phyloP scores from a whole-genome alignment of 306 rosid species.

The Gleditsia sinensis region DNA sequence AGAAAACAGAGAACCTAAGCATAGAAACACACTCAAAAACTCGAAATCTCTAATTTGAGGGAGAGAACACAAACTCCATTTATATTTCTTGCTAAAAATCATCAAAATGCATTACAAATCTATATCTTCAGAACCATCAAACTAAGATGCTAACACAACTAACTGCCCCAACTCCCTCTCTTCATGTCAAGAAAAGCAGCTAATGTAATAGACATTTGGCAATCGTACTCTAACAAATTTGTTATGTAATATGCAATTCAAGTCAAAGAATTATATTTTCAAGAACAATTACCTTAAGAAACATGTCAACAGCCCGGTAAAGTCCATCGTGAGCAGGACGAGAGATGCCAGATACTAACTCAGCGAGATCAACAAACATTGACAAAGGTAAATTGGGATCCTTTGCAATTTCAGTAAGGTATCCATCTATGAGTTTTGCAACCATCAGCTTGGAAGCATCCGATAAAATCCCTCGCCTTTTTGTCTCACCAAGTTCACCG shows the following conservation, averaged over 20 bases:
- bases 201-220: neutral
- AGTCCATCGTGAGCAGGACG: constrained; percentile 89
- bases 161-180: too few relatives aligned
- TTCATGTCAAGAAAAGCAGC: neutral
- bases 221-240: constrained; percentile 4
- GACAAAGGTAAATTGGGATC: constrained; percentile 71
- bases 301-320: constrained; percentile 90
- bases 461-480: constrained; percentile 73
- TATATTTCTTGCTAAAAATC: too few relatives aligned
- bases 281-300: constrained; percentile 72
- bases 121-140: too few relatives aligned
- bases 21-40: too few relatives aligned
- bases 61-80: too few relatives aligned
- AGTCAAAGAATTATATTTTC: constrained; percentile 11
- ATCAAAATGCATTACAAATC: too few relatives aligned
- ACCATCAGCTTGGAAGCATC: constrained; percentile 97
- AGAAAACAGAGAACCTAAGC: too few relatives aligned
- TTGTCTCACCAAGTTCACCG: constrained; percentile 50
- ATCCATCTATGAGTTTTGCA: constrained; percentile 82
- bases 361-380: constrained; percentile 75
- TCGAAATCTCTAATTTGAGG: too few relatives aligned
- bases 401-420: constrained; percentile 85
- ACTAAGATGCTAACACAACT: too few relatives aligned
- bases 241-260: constrained; percentile 6
- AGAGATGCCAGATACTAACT: constrained; percentile 64